Percentiles rank a stretch among this genome's conserved stretches.
These are phyloP conservation scores for Pyrus communis DNA, from an alignment of 306 rosid species.

Conservation along the genomic window DNA sequence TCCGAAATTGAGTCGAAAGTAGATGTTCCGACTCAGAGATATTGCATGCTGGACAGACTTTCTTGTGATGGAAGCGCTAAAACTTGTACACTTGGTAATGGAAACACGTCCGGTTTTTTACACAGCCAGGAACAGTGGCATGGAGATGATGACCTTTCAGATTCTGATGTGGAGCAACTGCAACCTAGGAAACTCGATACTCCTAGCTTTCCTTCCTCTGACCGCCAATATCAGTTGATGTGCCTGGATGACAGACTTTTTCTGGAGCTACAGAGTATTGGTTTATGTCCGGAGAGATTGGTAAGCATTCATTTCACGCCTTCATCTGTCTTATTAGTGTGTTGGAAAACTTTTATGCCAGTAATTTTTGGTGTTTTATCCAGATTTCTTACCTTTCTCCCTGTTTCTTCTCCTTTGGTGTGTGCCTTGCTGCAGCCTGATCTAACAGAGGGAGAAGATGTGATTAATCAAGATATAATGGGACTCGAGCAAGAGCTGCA, in stretches of 20 bases:
- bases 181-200: conserved; percentile 37
- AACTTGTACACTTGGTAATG: conserved; percentile 52
- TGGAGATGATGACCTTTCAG: conserved; percentile 59
- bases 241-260: conserved; percentile 62
- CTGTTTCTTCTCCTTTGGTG: conserved; percentile 15
- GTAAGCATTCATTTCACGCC: conserved; percentile 34
- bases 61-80: conserved; percentile 57
- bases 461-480: conserved; percentile 53
- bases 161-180: conserved; percentile 59
- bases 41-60: conserved; percentile 53
- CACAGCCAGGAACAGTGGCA: conserved; percentile 62
- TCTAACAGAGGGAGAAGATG: conserved; percentile 74
- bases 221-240: conserved; percentile 71
- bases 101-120: conserved; percentile 47
- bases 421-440: conserved; percentile 55
- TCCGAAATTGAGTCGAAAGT: conserved; percentile 75
- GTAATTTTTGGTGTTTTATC: not conserved
- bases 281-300: conserved; percentile 70
- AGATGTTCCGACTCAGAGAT: conserved; percentile 49
- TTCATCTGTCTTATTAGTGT: conserved; percentile 11
- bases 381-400: conserved; percentile 1
- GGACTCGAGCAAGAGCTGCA: conserved; percentile 51
- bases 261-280: conserved; percentile 83
- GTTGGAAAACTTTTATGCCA: conserved; percentile 5
- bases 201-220: conserved; percentile 46